Evolutionary conservation across 805 yeast genomes (phyloP).

Genomic region (Sporopachydermia quercuum): DNA sequence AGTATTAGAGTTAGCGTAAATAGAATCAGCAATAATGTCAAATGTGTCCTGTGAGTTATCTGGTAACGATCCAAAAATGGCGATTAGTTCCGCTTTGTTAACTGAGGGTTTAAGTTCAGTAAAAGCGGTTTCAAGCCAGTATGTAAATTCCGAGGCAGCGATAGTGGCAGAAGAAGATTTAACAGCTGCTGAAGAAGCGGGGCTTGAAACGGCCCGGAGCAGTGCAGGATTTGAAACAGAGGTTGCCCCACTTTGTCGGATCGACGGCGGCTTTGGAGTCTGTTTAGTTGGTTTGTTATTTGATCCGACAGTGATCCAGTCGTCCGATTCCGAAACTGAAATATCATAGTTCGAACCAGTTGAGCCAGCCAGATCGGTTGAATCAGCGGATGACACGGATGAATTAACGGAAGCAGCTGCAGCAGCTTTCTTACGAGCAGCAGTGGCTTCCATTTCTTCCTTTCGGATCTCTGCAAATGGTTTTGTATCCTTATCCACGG

Average conservation of each 20-base stretch:
- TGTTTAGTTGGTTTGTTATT: neutral
- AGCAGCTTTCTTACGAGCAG: conserved; percentile 3
- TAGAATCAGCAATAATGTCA: conserved; percentile 83
- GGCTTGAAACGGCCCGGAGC: conserved; percentile 6
- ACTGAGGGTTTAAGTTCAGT: conserved; percentile 56
- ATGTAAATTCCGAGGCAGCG: conserved; percentile 18
- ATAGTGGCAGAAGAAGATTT: conserved; percentile 7
- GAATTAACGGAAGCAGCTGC: conserved; percentile 1
- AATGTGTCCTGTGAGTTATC: conserved; percentile 46
- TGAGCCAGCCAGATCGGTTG: conserved; percentile 2
- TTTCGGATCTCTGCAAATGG: conserved; percentile 22
- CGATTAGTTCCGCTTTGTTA: conserved; percentile 61
- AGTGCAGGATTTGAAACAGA: conserved; percentile 10
- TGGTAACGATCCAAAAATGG: conserved; percentile 71
- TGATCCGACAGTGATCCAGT: conserved; percentile 2
- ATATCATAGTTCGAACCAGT: conserved; percentile 5
- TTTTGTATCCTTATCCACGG: conserved; percentile 13
- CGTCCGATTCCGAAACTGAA: conserved; percentile 3
- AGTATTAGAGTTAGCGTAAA: conserved; percentile 74
- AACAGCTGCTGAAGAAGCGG: conserved; percentile 3
- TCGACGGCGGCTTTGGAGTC: conserved; percentile 7
- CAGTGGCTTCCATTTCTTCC: conserved; percentile 16
- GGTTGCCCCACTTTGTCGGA: too few species aligned
- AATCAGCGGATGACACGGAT: neutral
- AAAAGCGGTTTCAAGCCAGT: conserved; percentile 23